Evolutionary conservation across 257 asterid species (phyloP).

Genomic region (Oldenlandia corymbosa): DNA sequence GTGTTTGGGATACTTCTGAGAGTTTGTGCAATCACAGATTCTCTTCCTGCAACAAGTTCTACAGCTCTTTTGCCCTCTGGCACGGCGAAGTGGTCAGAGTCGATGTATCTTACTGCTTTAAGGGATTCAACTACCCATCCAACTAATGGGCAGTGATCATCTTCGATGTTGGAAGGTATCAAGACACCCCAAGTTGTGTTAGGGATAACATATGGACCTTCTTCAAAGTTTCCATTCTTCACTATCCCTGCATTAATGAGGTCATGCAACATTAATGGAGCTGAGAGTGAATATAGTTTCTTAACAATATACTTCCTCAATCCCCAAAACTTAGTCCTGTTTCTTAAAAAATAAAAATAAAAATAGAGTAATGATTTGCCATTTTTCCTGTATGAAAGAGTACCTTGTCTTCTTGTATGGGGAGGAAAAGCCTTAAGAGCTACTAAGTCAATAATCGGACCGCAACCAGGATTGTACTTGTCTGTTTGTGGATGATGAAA

Average conservation of each 20-base stretch:
- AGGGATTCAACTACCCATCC: constrained; percentile 34
- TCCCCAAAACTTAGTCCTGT: too few species aligned
- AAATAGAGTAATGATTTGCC: neutral
- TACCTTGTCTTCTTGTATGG: constrained; percentile 17
- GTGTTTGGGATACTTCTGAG: constrained; percentile 17
- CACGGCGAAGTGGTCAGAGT: constrained; percentile 18
- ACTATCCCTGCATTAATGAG: constrained; percentile 4
- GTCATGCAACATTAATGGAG: neutral
- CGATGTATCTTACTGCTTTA: constrained; percentile 30
- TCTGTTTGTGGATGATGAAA: constrained; percentile 24
- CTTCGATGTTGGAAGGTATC: constrained; percentile 24
- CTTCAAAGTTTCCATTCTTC: constrained; percentile 28
- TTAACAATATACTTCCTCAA: too few species aligned
- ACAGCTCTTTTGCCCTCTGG: constrained; percentile 25
- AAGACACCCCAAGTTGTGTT: constrained; percentile 23
- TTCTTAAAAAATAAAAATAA: too few species aligned
- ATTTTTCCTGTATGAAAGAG: neutral
- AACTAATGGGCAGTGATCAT: constrained; percentile 22
- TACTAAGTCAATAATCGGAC: constrained; percentile 25
- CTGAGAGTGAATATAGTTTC: too few species aligned
- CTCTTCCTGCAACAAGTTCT: constrained; percentile 26
- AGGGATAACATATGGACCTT: constrained; percentile 30
- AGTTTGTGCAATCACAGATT: constrained; percentile 20
- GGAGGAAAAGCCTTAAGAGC: constrained; percentile 25
- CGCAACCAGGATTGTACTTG: constrained; percentile 21